phyloP scores from a whole-genome alignment of 164 flowering plant genomes.

The Berberis vulgaris region DNA sequence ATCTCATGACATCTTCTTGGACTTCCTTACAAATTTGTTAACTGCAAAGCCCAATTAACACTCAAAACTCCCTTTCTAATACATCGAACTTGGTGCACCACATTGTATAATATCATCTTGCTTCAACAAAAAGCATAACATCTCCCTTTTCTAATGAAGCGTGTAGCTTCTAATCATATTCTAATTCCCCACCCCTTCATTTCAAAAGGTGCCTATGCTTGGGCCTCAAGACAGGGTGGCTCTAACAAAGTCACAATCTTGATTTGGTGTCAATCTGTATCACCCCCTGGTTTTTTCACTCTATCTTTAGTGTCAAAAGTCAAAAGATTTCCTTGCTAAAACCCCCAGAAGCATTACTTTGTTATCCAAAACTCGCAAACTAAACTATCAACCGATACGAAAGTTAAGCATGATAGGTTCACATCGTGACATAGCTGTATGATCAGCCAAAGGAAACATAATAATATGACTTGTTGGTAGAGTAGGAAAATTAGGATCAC shows the following conservation, averaged over 20 bases:
- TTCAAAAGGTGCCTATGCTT: slow-evolving; percentile 11
- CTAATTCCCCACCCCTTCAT: not conserved
- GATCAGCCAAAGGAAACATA: too few species aligned
- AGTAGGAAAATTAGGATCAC: too few species aligned
- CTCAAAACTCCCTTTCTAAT: not conserved
- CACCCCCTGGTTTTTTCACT: not conserved
- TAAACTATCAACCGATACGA: too few species aligned
- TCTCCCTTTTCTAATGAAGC: not conserved
- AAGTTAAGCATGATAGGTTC: too few species aligned
- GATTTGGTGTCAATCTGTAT: not conserved
- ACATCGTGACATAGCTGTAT: too few species aligned
- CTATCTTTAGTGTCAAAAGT: not conserved
- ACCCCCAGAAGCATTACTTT: too few species aligned
- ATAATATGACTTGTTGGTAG: too few species aligned
- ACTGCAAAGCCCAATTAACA: not conserved
- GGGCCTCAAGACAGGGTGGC: not conserved
- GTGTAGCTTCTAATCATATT: not conserved
- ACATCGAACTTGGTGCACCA: slow-evolving; percentile 11
- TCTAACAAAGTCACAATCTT: not conserved
- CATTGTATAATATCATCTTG: not conserved
- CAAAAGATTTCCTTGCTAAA: not conserved
- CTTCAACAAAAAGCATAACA: not conserved
- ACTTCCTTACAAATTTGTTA: slow-evolving; percentile 1
- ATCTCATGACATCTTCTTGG: slow-evolving; percentile 5
- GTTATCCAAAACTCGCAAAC: too few species aligned